phyloP scores from a whole-genome alignment of 257 asterid genomes.

The Anisodus acutangulus region DNA sequence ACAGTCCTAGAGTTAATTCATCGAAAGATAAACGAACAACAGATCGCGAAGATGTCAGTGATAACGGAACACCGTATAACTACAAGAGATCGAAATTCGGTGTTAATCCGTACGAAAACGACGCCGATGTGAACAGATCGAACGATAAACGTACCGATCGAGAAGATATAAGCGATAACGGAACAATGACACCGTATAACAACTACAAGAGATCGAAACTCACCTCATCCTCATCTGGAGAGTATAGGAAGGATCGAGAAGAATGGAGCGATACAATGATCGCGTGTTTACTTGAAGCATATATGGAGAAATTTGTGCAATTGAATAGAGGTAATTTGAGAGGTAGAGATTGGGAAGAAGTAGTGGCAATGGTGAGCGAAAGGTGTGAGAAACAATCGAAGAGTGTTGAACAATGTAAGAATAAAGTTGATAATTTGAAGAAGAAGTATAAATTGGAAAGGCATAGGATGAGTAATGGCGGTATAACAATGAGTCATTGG shows the following conservation, averaged over 20 bases:
- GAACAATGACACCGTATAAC: constrained; percentile 43
- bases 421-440: constrained; percentile 96
- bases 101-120: too few species aligned
- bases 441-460: constrained; percentile 92
- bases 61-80: constrained; percentile 55
- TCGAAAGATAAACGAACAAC: too few species aligned
- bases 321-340: constrained; percentile 85
- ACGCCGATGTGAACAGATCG: too few species aligned
- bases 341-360: constrained; percentile 99
- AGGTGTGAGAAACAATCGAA: constrained; percentile 80
- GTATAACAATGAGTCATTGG: constrained; percentile 78
- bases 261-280: constrained; percentile 95
- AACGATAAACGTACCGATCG: too few species aligned
- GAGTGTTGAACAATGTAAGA: constrained; percentile 99
- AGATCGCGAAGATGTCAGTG: constrained; percentile 38
- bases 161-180: constrained; percentile 36
- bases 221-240: constrained; percentile 49
- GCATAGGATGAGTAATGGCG: constrained; percentile 70
- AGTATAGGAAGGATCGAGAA: constrained; percentile 84
- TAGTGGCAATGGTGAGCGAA: constrained; percentile 85
- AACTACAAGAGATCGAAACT: constrained; percentile 53
- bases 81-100: constrained; percentile 53
- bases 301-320: constrained; percentile 77
- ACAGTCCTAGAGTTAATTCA: too few species aligned
- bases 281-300: constrained; percentile 75